phyloP scores from a whole-genome alignment of 202 grass and related monocot genomes.

The Elaeis oleifera region DNA sequence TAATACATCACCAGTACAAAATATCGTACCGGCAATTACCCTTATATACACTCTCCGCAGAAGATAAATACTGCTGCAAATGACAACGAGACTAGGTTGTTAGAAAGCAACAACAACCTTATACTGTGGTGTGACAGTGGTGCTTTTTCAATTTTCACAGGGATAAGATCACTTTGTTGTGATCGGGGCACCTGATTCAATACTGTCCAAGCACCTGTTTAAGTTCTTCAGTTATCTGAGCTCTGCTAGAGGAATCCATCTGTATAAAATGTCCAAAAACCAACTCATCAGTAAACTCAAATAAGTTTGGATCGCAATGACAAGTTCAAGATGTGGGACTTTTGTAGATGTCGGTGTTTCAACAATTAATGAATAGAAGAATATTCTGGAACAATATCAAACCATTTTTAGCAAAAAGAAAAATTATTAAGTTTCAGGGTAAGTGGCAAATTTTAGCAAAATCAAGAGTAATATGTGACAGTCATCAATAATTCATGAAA shows the following conservation, averaged over 20 bases:
- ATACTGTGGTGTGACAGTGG: background rate
- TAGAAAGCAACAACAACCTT: background rate
- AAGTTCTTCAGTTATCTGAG: conserved; percentile 53
- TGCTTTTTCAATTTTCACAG: background rate
- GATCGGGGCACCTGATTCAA: background rate
- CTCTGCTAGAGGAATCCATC: conserved; percentile 78
- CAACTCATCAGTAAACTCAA: conserved; percentile 4
- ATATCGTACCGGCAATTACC: too few species aligned
- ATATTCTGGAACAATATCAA: too few species aligned
- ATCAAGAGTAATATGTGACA: too few species aligned
- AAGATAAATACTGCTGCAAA: background rate
- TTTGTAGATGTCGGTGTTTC: background rate
- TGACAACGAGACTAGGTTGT: too few species aligned
- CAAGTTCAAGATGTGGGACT: background rate
- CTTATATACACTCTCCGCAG: conserved; percentile 1
- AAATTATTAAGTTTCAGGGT: too few species aligned
- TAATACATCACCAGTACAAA: background rate
- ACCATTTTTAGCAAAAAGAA: too few species aligned
- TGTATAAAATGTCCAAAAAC: conserved; percentile 34
- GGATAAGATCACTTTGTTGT: background rate
- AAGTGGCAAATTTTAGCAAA: too few species aligned
- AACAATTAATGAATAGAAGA: background rate
- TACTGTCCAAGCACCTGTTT: conserved; percentile 58
- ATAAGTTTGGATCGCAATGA: background rate
- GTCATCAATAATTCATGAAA: too few species aligned